Evolutionary conservation across 2,329 filamentous ascomycete species (phyloP).

Genomic region (Aspergillus neoniger): DNA sequence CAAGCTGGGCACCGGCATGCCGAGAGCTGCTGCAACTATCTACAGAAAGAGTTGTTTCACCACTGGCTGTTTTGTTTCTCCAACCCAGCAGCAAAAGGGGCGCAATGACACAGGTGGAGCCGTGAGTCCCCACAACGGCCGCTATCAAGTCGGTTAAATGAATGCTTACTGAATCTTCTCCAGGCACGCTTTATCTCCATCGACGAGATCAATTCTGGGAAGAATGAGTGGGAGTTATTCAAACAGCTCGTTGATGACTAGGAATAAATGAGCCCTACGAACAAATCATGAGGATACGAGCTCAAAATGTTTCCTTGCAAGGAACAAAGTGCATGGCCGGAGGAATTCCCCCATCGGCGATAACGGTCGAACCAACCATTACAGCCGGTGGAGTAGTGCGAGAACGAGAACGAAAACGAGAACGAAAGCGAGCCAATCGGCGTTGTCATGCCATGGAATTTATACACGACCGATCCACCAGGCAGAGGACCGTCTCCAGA

Average conservation of each 20-base stretch:
- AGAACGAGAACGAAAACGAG: constrained; percentile 32
- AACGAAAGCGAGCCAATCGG: constrained; percentile 24
- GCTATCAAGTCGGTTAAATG: neutral
- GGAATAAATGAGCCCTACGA: neutral
- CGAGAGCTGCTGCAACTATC: neutral
- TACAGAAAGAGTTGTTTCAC: neutral
- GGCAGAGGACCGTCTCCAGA: constrained; percentile 1
- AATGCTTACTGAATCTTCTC: neutral
- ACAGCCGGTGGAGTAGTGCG: constrained; percentile 19
- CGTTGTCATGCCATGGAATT: neutral
- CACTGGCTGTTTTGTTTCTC: neutral
- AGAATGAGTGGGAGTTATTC: neutral
- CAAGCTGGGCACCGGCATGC: neutral
- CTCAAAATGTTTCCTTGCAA: neutral
- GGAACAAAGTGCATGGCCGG: neutral
- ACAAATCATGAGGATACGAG: neutral
- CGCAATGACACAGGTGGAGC: neutral
- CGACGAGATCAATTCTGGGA: neutral
- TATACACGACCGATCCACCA: constrained; percentile 14
- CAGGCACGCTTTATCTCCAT: neutral
- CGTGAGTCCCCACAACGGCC: neutral
- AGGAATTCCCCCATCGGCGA: neutral
- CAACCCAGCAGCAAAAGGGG: neutral
- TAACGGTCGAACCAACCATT: neutral
- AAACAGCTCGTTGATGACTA: no score